Base-by-base conservation (phyloP, 768 basidiomycete species). In the Infundibulicybe gibba region DNA sequence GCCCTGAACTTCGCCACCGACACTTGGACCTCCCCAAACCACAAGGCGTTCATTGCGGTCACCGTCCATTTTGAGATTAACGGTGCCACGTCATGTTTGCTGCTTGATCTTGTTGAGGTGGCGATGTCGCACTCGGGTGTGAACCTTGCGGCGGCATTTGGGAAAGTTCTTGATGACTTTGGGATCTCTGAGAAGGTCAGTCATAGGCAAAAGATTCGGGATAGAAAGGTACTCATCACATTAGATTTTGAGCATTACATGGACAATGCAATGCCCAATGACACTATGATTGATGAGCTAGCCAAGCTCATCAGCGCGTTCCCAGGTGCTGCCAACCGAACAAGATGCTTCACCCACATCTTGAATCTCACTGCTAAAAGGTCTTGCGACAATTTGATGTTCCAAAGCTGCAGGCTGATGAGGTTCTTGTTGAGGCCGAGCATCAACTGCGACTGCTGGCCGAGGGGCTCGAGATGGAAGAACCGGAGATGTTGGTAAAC, bases 101-200 rank as follows among this genome's bases (percentile, higher is more conserved):
- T 63, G 1, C 52, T 73, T 1, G 69, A 73, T 45, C 32, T 70
- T 4, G 49, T 68, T 37, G 66, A 72, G 50, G 63, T 71, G 12
- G 40, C 45, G 2, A 44, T 54, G 52, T 65, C 62, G 0, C 69
- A 71, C 45, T 50, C 50, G 2, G 62, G 67, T 8, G 17, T 50
- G 6, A 63, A 63, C 11, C 54, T 71, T n/a, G 67, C 67, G 1
- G 19, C 15, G 0, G 63, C 51, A 12, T 66, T 69, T 46, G 52
- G 48, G 1, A 40, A 53, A 9, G 52, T 69, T 2, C 56, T 69
- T 4, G 32, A 62, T 1, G 61, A 65, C 10, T 70, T 61, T 40
- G 61, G 61, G 0, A 59, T 71, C 37, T 45, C 40, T 19, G 46
- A 60, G 12, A 66, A 67, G 62, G 68, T 64, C 6, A 50, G 56